Conservation (phyloP, 2,329 filamentous ascomycete species). For the Fusarium nisikadoi region DNA sequence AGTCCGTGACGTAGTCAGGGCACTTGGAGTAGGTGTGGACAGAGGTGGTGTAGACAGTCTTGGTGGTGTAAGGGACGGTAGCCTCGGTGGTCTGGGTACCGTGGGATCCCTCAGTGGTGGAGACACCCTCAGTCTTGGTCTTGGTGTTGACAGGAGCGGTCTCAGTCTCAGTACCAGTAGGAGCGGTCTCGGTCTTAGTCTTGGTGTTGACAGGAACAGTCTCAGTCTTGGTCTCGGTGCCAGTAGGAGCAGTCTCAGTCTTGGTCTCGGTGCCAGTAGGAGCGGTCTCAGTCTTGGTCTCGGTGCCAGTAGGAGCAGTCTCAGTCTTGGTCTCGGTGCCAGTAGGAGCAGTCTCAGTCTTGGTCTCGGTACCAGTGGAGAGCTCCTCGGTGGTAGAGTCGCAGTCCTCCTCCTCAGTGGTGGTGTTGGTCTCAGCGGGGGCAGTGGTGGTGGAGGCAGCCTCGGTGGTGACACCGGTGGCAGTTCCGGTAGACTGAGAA, state of each 20-base stretch:
- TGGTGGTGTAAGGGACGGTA: conserved; percentile 43
- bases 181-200: background rate
- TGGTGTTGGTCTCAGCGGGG: conserved; percentile 7
- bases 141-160: background rate
- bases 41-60: conserved; percentile 47
- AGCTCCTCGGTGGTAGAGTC: conserved; percentile 2
- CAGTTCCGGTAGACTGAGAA: background rate
- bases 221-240: conserved; percentile 15
- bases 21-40: conserved; percentile 46
- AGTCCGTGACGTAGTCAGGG: conserved; percentile 46
- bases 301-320: background rate
- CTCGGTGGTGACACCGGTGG: background rate
- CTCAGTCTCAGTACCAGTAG: background rate
- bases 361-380: conserved; percentile 8
- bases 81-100: conserved; percentile 18
- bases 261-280: background rate
- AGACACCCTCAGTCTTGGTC: background rate
- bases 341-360: background rate
- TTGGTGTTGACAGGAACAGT: background rate
- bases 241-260: conserved; percentile 9
- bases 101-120: conserved; percentile 4
- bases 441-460: conserved; percentile 11
- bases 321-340: background rate
- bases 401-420: conserved; percentile 11
- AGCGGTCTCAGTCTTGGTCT: background rate